Percentiles rank a stretch among this genome's conserved stretches.
phyloP scores from a whole-genome alignment of 192 early-diverging fungal genomes.

The Coemansia sp. region DNA sequence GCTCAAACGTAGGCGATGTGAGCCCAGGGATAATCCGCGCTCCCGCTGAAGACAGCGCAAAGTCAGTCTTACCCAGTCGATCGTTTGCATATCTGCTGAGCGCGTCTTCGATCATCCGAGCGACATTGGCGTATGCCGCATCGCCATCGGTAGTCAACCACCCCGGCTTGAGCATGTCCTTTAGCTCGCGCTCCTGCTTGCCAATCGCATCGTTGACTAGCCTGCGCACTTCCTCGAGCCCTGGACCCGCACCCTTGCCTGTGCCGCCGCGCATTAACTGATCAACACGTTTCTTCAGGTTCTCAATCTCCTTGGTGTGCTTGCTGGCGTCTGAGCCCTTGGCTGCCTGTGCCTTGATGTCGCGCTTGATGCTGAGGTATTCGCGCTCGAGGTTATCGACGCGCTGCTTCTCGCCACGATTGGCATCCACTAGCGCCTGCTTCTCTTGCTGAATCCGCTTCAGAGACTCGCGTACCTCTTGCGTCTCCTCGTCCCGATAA shows the following conservation, averaged over 20 bases:
- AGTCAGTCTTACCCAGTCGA: slow-evolving; percentile 66
- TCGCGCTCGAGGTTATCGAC: slow-evolving; percentile 49
- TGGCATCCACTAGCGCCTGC: slow-evolving; percentile 25
- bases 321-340: slow-evolving; percentile 21
- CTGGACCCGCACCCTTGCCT: slow-evolving; percentile 24
- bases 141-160: slow-evolving; percentile 49
- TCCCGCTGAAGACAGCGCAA: slow-evolving; percentile 67
- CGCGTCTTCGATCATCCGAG: slow-evolving; percentile 62
- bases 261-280: slow-evolving; percentile 32
- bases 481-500: slow-evolving; percentile 40
- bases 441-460: slow-evolving; percentile 43
- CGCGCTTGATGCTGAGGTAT: slow-evolving; percentile 42
- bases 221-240: slow-evolving; percentile 36
- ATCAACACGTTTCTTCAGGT: slow-evolving; percentile 34
- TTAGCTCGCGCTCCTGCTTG: slow-evolving; percentile 38
- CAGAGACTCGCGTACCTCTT: slow-evolving; percentile 43
- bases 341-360: slow-evolving; percentile 23
- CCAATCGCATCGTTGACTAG: slow-evolving; percentile 43
- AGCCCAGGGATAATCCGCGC: slow-evolving; percentile 64
- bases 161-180: slow-evolving; percentile 39
- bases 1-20: slow-evolving; percentile 65
- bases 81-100: slow-evolving; percentile 62
- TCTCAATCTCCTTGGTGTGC: slow-evolving; percentile 33
- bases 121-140: slow-evolving; percentile 47
- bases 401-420: slow-evolving; percentile 47